Conservation (phyloP, 1,139 yeast species). For the Hemisphaericaspora lyxosophila region DNA sequence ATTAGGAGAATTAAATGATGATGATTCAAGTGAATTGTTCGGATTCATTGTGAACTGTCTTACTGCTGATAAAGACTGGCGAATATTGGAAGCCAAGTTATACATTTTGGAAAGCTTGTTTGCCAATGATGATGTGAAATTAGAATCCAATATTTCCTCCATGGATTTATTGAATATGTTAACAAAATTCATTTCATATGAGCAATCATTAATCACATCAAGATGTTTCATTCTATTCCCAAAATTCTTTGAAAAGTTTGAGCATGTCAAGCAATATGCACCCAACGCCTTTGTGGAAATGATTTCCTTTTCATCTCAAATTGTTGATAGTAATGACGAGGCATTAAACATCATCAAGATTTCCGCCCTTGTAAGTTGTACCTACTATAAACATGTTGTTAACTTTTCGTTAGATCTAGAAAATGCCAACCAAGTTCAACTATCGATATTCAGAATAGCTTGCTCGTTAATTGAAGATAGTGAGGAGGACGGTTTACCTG, state of each 20-base stretch:
- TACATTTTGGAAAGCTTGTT: slow-evolving; percentile 43
- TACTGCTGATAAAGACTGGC: slow-evolving; percentile 19
- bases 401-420: slow-evolving; percentile 27
- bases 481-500: slow-evolving; percentile 78
- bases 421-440: slow-evolving; percentile 22
- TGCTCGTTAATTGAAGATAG: slow-evolving; percentile 56
- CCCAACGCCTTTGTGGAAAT: slow-evolving; percentile 37
- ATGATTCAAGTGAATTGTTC: slow-evolving; percentile 34
- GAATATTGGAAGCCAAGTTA: slow-evolving; percentile 37
- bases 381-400: slow-evolving; percentile 52
- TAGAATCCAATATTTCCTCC: slow-evolving; percentile 19
- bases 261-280: slow-evolving; percentile 30
- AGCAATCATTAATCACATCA: slow-evolving; percentile 36
- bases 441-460: slow-evolving; percentile 28
- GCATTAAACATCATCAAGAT: slow-evolving; percentile 28
- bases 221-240: slow-evolving; percentile 55
- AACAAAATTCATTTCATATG: slow-evolving; percentile 18
- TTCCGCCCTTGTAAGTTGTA: slow-evolving; percentile 52
- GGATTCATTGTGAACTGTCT: slow-evolving; percentile 19
- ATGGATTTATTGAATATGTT: slow-evolving; percentile 24
- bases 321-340: slow-evolving; percentile 13
- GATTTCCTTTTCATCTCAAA: slow-evolving; percentile 25
- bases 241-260: slow-evolving; percentile 54
- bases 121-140: slow-evolving; percentile 42
- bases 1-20: slow-evolving; percentile 42